A percentile compares a stretch with the other conserved stretches of the same genome.
phyloP scores from a whole-genome alignment of 2,329 filamentous ascomycete species.

The Parastagonospora nodorum region DNA sequence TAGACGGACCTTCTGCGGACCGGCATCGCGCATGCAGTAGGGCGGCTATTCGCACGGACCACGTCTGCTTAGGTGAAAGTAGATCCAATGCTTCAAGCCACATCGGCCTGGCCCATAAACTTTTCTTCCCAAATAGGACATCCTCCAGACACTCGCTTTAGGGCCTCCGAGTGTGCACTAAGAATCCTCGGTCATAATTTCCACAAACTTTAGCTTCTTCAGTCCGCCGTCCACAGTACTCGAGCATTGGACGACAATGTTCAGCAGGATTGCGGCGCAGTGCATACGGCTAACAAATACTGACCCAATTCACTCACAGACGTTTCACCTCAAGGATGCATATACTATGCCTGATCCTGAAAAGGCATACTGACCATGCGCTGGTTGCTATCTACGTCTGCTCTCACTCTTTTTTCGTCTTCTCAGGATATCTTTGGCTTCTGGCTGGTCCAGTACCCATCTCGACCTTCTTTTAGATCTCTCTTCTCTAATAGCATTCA shows the following conservation, averaged over 20 bases:
- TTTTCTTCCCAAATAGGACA: slow-evolving; percentile 9
- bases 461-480: not conserved
- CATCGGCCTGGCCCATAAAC: slow-evolving; percentile 11
- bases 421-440: slow-evolving; percentile 4
- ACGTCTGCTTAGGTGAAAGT: slow-evolving; percentile 4
- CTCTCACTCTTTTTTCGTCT: slow-evolving; percentile 13
- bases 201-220: slow-evolving; percentile 11
- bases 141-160: slow-evolving; percentile 4
- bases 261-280: slow-evolving; percentile 21
- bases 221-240: not conserved
- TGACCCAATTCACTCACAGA: not conserved
- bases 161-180: not conserved
- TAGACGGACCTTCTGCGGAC: slow-evolving; percentile 9
- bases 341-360: slow-evolving; percentile 16
- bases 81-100: slow-evolving; percentile 20
- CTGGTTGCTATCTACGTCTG: slow-evolving; percentile 21
- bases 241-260: slow-evolving; percentile 18
- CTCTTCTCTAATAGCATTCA: slow-evolving; percentile 16
- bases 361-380: slow-evolving; percentile 9
- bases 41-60: slow-evolving; percentile 19
- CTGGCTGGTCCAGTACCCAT: slow-evolving; percentile 21
- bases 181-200: slow-evolving; percentile 11
- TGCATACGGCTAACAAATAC: slow-evolving; percentile 4
- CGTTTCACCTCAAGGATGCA: not conserved
- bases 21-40: slow-evolving; percentile 7